Evolutionary conservation across 140 eudicot species (phyloP).

Genomic region (Eryngium alpinum): DNA sequence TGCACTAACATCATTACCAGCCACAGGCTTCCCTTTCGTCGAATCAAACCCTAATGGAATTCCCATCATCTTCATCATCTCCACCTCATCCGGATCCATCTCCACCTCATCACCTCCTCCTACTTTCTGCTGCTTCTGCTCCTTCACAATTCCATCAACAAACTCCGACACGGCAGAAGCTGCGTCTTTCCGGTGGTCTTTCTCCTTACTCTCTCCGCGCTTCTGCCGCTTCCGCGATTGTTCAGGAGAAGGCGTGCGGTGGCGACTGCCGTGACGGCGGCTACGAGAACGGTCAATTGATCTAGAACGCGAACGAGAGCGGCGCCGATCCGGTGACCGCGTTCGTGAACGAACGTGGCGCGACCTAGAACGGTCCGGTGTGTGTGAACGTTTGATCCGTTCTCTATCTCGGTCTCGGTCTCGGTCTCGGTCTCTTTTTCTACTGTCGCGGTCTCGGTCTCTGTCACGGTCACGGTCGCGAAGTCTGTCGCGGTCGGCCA

Average conservation of each 20-base stretch:
- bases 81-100: conserved; percentile 65
- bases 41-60: conserved; percentile 94
- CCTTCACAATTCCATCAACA: conserved; percentile 57
- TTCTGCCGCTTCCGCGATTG: conserved; percentile 63
- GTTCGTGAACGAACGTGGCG: conserved; percentile 73
- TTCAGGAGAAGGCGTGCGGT: conserved; percentile 50
- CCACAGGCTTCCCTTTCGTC: conserved; percentile 85
- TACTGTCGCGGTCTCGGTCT: not conserved
- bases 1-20: conserved; percentile 80
- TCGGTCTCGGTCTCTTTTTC: conserved; percentile 30
- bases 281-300: conserved; percentile 44
- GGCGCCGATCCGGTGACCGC: conserved; percentile 53
- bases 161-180: conserved; percentile 47
- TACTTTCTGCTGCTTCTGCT: conserved; percentile 39
- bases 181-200: conserved; percentile 26
- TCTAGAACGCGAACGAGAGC: conserved; percentile 48
- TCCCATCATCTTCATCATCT: conserved; percentile 95
- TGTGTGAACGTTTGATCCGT: conserved; percentile 48
- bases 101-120: conserved; percentile 28
- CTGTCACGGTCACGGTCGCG: not conserved
- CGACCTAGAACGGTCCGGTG: conserved; percentile 65
- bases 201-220: conserved; percentile 34
- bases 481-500: conserved; percentile 14
- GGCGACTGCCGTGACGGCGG: conserved; percentile 40
- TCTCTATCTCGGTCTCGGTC: conserved; percentile 44